Evolutionary conservation across 2,329 filamentous ascomycete genomes (phyloP), one percentile per base, ranked within the genome.

Genomic region (Penicillium sp.): DNA sequence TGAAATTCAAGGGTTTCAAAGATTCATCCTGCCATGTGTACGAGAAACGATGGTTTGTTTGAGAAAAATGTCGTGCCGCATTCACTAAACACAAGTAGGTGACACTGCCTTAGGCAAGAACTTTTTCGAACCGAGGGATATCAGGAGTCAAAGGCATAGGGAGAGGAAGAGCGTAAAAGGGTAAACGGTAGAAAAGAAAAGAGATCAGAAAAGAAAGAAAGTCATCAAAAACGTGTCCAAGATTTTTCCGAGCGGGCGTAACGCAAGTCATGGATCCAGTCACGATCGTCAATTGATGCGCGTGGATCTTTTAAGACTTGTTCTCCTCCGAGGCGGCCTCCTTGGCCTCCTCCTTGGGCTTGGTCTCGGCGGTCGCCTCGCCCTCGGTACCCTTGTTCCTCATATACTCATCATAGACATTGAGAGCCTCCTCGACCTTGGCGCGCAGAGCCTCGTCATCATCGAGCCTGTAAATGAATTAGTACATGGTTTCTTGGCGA

Each of bases 371-470:
- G 43, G 60, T 36, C 39, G 60, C 48, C 44, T 66, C 66, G 36
- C 61, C 64, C 37, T 71, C 68, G 35, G 56, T 60, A 47, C 65
- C 64, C 66, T 92, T 86, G 61, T 79, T 80, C 81, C 96, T 96
- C 72, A 96, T 83, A 68, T 98, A 98, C 70, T 98, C 92, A 62
- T 98, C 88, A 67, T 96, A 98, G 57, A 98, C 92, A 55, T 79
- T 85, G 64, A 98, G 84, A 52, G 92, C 92, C 74, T 98, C 92
- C 45, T 95, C 87, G 44, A 98, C 92, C 83, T 98, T 98, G 67
- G 82, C 79, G 65, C 87, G 85, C 43, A 98, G 83, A 63, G 89
- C 85, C 55, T 73, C 71, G 32, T 95, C 88, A 61, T 96, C 88
- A 64, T 90, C 85, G 53, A 94, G 87, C 50, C 89, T 95, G 50